phyloP scores from a whole-genome alignment of 805 yeast genomes.

The Candida easanensis region DNA sequence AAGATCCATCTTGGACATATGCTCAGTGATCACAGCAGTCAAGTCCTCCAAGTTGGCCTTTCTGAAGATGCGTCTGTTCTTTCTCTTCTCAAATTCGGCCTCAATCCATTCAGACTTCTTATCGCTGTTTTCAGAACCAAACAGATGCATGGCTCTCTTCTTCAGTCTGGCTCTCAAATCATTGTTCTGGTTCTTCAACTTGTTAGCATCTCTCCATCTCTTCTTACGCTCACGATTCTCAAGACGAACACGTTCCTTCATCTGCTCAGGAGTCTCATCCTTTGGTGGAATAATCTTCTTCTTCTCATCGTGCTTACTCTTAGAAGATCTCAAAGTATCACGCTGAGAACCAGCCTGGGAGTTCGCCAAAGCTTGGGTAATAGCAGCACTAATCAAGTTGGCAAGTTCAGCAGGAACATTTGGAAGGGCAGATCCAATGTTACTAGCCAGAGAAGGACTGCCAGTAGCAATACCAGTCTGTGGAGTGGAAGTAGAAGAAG shows the following conservation, averaged over 20 bases:
- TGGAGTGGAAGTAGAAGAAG: conserved; percentile 7
- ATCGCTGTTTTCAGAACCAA: conserved; percentile 56
- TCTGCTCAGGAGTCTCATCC: conserved; percentile 30
- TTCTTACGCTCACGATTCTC: conserved; percentile 79
- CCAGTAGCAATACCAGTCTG: conserved; percentile 18
- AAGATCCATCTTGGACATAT: conserved; percentile 40
- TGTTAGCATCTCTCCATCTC: conserved; percentile 80
- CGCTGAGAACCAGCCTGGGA: background rate
- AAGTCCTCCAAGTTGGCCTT: conserved; percentile 32
- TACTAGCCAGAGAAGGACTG: conserved; percentile 18
- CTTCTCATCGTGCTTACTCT: conserved; percentile 11
- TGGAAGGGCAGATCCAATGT: conserved; percentile 24
- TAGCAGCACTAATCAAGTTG: conserved; percentile 23
- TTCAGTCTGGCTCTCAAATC: conserved; percentile 78
- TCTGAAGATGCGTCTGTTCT: conserved; percentile 54
- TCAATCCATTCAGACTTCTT: conserved; percentile 70
- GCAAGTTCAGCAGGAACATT: conserved; percentile 24
- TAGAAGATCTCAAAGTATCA: background rate
- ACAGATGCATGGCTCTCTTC: conserved; percentile 65
- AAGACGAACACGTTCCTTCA: conserved; percentile 54
- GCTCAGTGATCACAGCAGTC: conserved; percentile 26
- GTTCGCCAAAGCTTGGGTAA: conserved; percentile 22
- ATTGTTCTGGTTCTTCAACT: conserved; percentile 79
- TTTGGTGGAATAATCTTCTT: conserved; percentile 17
- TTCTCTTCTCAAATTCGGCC: conserved; percentile 64